phyloP scores from a whole-genome alignment of 495 filamentous ascomycete genomes.

The Hyaloscypha variabilis region DNA sequence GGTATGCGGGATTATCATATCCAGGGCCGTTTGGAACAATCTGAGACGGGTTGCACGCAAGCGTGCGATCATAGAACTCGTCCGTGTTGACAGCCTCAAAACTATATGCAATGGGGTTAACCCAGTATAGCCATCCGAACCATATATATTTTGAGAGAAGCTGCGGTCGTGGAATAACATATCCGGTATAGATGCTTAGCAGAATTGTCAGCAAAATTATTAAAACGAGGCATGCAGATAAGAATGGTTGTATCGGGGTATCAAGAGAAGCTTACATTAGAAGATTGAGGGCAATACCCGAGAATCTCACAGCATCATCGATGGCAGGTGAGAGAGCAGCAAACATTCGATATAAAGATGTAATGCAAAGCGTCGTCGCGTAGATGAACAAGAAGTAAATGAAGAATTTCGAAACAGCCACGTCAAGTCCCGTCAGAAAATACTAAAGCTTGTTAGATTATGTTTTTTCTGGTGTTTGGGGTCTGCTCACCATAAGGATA shows the following conservation, averaged over 20 bases:
- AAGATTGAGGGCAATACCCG: conserved; percentile 68
- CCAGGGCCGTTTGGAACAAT: conserved; percentile 50
- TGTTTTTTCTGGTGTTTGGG: conserved; percentile 67
- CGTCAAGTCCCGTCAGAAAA: conserved; percentile 71
- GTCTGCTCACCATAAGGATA: conserved; percentile 68
- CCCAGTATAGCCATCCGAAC: conserved; percentile 60
- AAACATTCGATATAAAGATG: conserved; percentile 73
- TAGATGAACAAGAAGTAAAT: conserved; percentile 77
- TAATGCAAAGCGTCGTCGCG: conserved; percentile 65
- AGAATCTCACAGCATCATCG: conserved; percentile 70
- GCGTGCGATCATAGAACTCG: conserved; percentile 45
- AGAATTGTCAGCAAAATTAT: conserved; percentile 1
- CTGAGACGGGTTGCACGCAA: conserved; percentile 61
- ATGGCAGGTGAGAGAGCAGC: conserved; percentile 71
- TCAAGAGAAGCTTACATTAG: conserved; percentile 36
- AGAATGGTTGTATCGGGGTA: too few species aligned
- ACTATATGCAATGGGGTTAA: conserved; percentile 57
- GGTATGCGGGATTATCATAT: conserved; percentile 48
- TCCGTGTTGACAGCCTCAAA: conserved; percentile 66
- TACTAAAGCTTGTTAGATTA: conserved; percentile 62
- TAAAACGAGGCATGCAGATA: background rate
- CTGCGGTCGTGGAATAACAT: conserved; percentile 51
- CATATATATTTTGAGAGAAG: conserved; percentile 37
- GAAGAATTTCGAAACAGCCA: conserved; percentile 79
- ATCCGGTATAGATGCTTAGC: conserved; percentile 55